Percentiles rank a stretch among this genome's conserved stretches.
Conservation (phyloP, 1,139 yeast genomes). For the Saccharomycopsis hybrid region DNA sequence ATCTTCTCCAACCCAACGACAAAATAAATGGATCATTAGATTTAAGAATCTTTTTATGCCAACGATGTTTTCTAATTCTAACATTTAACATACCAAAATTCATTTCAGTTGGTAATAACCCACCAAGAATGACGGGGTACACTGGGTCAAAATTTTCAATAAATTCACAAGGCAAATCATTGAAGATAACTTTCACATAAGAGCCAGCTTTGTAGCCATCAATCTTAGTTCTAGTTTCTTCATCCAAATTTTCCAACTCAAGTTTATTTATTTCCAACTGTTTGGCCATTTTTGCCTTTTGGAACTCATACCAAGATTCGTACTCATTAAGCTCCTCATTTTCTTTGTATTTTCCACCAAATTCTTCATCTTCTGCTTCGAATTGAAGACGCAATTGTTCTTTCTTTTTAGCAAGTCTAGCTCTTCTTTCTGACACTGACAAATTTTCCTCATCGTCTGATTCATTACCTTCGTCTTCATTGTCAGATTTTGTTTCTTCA, state of each 20-base stretch:
- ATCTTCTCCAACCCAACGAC: conserved; percentile 97
- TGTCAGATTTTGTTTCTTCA: conserved; percentile 43
- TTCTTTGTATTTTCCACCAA: conserved; percentile 41
- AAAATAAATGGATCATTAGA: conserved; percentile 92
- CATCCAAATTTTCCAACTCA: conserved; percentile 68
- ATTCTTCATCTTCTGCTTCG: conserved; percentile 60
- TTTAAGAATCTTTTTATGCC: conserved; percentile 96
- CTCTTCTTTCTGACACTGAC: conserved; percentile 65
- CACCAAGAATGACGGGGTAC: conserved; percentile 86
- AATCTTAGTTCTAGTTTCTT: conserved; percentile 64
- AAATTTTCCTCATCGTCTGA: conserved; percentile 37
- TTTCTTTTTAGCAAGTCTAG: conserved; percentile 79
- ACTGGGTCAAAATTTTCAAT: conserved; percentile 78
- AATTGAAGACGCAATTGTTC: conserved; percentile 83
- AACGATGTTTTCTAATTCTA: conserved; percentile 93
- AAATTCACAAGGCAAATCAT: conserved; percentile 83
- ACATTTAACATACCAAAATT: conserved; percentile 91
- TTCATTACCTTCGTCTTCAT: conserved; percentile 31
- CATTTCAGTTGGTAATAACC: conserved; percentile 82
- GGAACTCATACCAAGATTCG: conserved; percentile 97
- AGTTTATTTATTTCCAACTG: conserved; percentile 90
- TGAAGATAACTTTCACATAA: conserved; percentile 84
- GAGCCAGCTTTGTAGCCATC: conserved; percentile 95
- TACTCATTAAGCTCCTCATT: conserved; percentile 65
- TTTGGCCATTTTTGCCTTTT: conserved; percentile 94